Evolutionary conservation across 176 grass and related monocot genomes (phyloP).

Genomic region (Carex cristatella): DNA sequence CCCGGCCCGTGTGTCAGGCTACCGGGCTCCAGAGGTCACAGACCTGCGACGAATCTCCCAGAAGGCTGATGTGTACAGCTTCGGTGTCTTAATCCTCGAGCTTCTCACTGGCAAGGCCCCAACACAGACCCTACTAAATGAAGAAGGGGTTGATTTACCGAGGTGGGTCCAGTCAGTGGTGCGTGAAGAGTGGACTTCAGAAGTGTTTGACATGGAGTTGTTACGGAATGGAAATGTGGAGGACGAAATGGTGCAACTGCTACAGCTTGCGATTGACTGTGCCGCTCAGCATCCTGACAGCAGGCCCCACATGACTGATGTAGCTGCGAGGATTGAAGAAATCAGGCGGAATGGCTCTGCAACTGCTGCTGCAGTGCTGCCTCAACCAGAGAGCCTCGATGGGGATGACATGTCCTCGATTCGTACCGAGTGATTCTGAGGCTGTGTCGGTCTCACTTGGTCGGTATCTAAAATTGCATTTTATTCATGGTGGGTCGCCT

Average conservation of each 20-base stretch:
- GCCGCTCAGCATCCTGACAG: constrained; percentile 83
- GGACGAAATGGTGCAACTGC: constrained; percentile 97
- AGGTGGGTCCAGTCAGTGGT: constrained; percentile 93
- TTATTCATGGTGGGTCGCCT: constrained; percentile 24
- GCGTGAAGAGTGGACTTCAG: constrained; percentile 83
- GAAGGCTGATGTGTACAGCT: constrained; percentile 56
- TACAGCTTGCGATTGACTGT: constrained; percentile 97
- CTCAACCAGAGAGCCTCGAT: constrained; percentile 25
- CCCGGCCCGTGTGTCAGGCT: constrained; percentile 56
- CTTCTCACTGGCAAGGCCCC: constrained; percentile 94
- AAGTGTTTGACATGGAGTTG: constrained; percentile 97
- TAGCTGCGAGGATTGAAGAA: constrained; percentile 60
- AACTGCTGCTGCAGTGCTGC: constrained; percentile 11
- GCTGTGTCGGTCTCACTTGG: background rate
- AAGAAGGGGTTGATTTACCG: constrained; percentile 86
- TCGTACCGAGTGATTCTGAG: constrained; percentile 10
- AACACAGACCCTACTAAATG: constrained; percentile 81
- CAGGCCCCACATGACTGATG: constrained; percentile 61
- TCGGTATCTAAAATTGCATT: constrained; percentile 23
- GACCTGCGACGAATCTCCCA: constrained; percentile 64
- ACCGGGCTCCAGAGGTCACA: constrained; percentile 92
- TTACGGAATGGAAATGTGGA: constrained; percentile 76
- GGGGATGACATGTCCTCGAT: constrained; percentile 35
- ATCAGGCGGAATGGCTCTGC: constrained; percentile 41
- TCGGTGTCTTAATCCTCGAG: constrained; percentile 64